Conservation (phyloP, 2,329 filamentous ascomycete species). For the Calonectria pauciramosa region DNA sequence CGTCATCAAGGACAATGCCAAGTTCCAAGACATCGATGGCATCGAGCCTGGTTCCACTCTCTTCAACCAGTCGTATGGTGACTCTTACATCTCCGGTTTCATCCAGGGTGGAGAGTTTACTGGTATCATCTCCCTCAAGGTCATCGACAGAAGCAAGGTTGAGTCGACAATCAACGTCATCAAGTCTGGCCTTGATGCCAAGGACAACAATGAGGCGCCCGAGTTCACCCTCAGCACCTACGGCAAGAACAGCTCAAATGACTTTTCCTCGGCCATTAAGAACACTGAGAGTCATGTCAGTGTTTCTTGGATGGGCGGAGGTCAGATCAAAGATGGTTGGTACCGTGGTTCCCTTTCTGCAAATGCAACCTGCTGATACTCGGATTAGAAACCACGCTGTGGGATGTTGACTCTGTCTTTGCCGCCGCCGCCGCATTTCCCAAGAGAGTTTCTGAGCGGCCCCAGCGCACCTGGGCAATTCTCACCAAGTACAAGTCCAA, state of each 20-base stretch:
- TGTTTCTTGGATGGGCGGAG: constrained; percentile 16
- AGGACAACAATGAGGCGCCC: neutral
- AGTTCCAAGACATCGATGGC: neutral
- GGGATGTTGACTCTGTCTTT: constrained; percentile 1
- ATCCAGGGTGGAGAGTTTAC: constrained; percentile 11
- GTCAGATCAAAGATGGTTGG: constrained; percentile 3
- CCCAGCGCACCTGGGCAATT: constrained; percentile 23
- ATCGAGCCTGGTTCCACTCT: neutral
- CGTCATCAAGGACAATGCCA: neutral
- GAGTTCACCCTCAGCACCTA: constrained; percentile 10
- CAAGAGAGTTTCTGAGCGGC: neutral
- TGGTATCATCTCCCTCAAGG: constrained; percentile 3
- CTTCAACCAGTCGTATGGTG: constrained; percentile 13
- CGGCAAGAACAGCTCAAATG: neutral
- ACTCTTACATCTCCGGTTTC: constrained; percentile 17
- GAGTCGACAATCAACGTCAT: neutral
- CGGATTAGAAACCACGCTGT: neutral
- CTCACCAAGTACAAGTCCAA: constrained; percentile 28
- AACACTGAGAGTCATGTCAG: constrained; percentile 19
- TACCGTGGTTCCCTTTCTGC: neutral
- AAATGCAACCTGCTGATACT: neutral
- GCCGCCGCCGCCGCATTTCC: constrained; percentile 6
- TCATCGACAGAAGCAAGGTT: constrained; percentile 5
- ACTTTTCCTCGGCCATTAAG: neutral
- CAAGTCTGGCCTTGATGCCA: constrained; percentile 2